These are phyloP conservation scores for Hypomontagnella monticulosa DNA, from an alignment of 495 filamentous ascomycete genomes.

Conservation along the genomic window DNA sequence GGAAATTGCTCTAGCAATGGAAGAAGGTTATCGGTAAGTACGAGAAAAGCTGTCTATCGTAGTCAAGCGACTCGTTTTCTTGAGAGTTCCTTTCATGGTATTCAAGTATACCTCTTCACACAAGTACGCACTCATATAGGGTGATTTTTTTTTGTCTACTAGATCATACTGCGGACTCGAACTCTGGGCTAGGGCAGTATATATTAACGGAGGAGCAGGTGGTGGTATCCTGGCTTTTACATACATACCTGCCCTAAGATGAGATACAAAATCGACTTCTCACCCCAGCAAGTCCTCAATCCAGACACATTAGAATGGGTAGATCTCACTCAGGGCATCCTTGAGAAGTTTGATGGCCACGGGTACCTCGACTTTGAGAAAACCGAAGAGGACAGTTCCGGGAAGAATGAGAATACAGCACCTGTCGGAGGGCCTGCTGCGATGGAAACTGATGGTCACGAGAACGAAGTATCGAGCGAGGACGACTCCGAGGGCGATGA, in stretches of 20 bases:
- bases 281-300: constrained; percentile 84
- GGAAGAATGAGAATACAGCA: constrained; percentile 9
- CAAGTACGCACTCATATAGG: not conserved
- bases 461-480: constrained; percentile 17
- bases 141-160: not conserved
- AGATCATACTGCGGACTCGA: not conserved
- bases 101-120: not conserved
- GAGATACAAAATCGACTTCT: constrained; percentile 87
- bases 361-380: constrained; percentile 74
- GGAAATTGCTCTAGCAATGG: constrained; percentile 81
- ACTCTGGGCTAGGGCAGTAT: not conserved
- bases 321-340: constrained; percentile 71
- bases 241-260: constrained; percentile 63
- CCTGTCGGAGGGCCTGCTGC: constrained; percentile 36
- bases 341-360: constrained; percentile 68
- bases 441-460: constrained; percentile 48
- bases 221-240: constrained; percentile 64
- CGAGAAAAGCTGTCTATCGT: constrained; percentile 46
- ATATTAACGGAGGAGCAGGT: constrained; percentile 36
- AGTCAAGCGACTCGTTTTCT: not conserved
- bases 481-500: constrained; percentile 40
- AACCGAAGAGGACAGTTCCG: constrained; percentile 47
- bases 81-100: not conserved
- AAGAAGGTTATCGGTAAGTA: constrained; percentile 69
- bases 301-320: constrained; percentile 81